A percentile compares a stretch with the other conserved stretches of the same genome.
These are phyloP conservation scores for Phytopythium sindhum DNA, from an alignment of 352 stramenopile species.

Conservation along the genomic window DNA sequence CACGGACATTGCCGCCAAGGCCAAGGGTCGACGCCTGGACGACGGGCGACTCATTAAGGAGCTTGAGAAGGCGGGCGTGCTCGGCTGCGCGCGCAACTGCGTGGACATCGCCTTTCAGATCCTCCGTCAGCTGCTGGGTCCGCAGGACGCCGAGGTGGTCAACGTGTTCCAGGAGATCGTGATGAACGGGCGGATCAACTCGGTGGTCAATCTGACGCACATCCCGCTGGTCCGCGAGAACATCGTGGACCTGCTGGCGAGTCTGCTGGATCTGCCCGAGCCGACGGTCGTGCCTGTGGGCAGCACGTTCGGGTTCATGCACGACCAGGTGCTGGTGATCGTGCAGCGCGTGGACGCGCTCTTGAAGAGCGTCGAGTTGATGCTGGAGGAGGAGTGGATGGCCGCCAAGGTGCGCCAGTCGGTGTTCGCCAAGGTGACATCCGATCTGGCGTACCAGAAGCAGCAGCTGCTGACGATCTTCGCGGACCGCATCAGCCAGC, in stretches of 20 bases:
- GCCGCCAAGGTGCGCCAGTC: conserved; percentile 78
- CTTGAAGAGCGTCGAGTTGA: conserved; percentile 80
- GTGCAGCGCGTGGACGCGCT: conserved; percentile 74
- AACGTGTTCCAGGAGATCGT: conserved; percentile 74
- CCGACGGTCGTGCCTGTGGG: conserved; percentile 57
- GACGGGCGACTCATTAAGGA: conserved; percentile 65
- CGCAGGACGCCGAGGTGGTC: conserved; percentile 55
- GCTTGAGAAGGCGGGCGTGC: conserved; percentile 67
- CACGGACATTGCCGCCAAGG: conserved; percentile 56
- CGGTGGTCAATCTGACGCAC: conserved; percentile 70
- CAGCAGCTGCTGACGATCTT: conserved; percentile 74
- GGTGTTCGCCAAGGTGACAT: conserved; percentile 70
- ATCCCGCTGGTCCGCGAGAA: conserved; percentile 78
- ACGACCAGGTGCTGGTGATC: conserved; percentile 75
- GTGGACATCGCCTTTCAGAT: conserved; percentile 83
- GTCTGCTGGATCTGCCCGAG: conserved; percentile 80
- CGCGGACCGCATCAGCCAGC: conserved; percentile 59
- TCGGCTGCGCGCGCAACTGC: conserved; percentile 73
- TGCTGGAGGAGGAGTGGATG: conserved; percentile 88
- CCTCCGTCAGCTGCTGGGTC: conserved; percentile 71
- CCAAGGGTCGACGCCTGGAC: conserved; percentile 54
- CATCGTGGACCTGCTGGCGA: conserved; percentile 78
- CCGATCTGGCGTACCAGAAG: conserved; percentile 78
- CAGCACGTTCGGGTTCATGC: conserved; percentile 49
- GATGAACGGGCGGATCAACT: conserved; percentile 36